Conservation (phyloP, 1,284 basidiomycete genomes). For the Malassezia equina region DNA sequence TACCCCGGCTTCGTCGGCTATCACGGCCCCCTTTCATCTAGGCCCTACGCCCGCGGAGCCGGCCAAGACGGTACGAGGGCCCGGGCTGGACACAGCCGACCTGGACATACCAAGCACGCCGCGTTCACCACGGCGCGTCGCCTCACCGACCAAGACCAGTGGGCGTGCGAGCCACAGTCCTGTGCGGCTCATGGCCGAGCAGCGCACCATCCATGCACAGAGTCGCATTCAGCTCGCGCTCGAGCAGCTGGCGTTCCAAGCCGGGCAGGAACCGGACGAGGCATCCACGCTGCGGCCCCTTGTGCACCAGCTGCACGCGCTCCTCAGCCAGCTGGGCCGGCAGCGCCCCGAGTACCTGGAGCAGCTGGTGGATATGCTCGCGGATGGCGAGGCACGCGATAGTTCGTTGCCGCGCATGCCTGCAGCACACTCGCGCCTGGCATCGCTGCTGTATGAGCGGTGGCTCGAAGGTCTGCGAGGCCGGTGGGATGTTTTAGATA, state of each 20-base stretch:
- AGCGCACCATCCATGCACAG: neutral
- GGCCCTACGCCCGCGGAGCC: too few species aligned
- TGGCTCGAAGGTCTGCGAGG: constrained; percentile 73
- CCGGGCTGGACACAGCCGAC: too few species aligned
- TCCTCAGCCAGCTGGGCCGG: constrained; percentile 14
- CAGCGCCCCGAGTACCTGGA: constrained; percentile 10
- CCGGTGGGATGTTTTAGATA: constrained; percentile 26
- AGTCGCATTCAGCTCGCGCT: constrained; percentile 6
- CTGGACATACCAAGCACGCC: neutral
- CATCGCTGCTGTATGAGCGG: constrained; percentile 83
- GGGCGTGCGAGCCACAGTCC: neutral
- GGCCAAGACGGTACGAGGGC: too few species aligned
- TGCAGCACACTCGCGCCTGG: constrained; percentile 58
- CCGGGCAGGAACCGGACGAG: constrained; percentile 21
- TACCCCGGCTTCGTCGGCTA: neutral
- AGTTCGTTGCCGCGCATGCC: constrained; percentile 15
- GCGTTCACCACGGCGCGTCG: neutral
- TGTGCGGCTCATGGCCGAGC: neutral
- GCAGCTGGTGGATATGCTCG: constrained; percentile 9
- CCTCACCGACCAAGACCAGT: neutral
- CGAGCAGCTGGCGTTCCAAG: constrained; percentile 15
- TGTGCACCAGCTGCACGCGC: constrained; percentile 13
- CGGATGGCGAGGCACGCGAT: neutral
- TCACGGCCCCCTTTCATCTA: too few species aligned
- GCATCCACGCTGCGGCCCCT: constrained; percentile 17